Conservation (phyloP, 305 asterid genomes). For the Rubia tinctorum region DNA sequence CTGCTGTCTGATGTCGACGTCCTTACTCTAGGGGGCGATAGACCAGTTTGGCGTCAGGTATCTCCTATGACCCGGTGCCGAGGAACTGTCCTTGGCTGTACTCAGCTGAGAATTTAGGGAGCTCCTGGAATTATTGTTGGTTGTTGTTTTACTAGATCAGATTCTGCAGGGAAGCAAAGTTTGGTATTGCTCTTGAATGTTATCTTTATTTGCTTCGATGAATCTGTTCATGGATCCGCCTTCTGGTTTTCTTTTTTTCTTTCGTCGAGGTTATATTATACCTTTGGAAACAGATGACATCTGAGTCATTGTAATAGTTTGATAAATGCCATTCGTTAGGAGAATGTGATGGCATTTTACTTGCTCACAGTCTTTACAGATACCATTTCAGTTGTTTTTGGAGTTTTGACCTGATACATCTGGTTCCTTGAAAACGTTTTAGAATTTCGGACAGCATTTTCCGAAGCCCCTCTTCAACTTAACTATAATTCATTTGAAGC, state of each 20-base stretch:
- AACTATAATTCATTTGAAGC: no score
- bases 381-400: neutral
- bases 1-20: slow-evolving; percentile 70
- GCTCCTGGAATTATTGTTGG: slow-evolving; percentile 6
- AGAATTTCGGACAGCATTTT: neutral
- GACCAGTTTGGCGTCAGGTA: slow-evolving; percentile 81
- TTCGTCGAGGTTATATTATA: neutral
- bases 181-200: slow-evolving; percentile 11
- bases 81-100: slow-evolving; percentile 90
- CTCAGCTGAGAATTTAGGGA: slow-evolving; percentile 71
- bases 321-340: slow-evolving; percentile 24
- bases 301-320: slow-evolving; percentile 18
- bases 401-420: neutral
- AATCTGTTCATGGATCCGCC: slow-evolving; percentile 4
- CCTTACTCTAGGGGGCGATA: slow-evolving; percentile 71
- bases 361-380: neutral
- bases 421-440: neutral
- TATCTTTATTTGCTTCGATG: slow-evolving; percentile 12
- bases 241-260: slow-evolving; percentile 1
- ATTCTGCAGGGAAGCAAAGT: slow-evolving; percentile 9
- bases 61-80: slow-evolving; percentile 85
- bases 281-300: slow-evolving; percentile 13
- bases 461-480: neutral
- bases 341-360: slow-evolving; percentile 12
- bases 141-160: slow-evolving; percentile 9